Conservation (phyloP, 495 filamentous ascomycete species). For the Cryomyces minteri region DNA sequence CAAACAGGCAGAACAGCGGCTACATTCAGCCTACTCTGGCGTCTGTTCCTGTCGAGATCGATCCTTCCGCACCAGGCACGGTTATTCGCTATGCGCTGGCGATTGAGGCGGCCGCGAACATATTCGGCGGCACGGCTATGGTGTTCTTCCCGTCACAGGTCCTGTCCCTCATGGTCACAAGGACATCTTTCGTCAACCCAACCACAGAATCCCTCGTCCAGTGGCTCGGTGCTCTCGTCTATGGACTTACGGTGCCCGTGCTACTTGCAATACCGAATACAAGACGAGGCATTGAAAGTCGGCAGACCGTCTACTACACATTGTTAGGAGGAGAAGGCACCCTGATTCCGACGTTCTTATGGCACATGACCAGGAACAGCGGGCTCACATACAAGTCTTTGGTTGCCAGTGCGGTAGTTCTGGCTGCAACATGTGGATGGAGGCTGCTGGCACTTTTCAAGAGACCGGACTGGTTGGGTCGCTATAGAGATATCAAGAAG, state of each 20-base stretch:
- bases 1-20: too few species aligned
- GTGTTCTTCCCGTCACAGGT: constrained; percentile 3
- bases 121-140: constrained; percentile 1
- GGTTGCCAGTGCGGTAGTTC: neutral
- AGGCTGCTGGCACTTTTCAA: constrained; percentile 1
- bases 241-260: constrained; percentile 6
- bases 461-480: constrained; percentile 4
- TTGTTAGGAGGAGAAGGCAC: constrained; percentile 4
- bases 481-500: constrained; percentile 1
- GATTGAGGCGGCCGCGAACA: constrained; percentile 4
- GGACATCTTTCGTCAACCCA: constrained; percentile 6
- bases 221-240: constrained; percentile 3
- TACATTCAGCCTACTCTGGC: neutral
- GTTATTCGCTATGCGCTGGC: constrained; percentile 2
- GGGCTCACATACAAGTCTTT: constrained; percentile 4
- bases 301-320: constrained; percentile 4
- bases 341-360: constrained; percentile 1
- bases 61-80: constrained; percentile 3
- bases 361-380: constrained; percentile 1
- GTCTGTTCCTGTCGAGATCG: neutral
- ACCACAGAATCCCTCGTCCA: constrained; percentile 1
- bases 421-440: constrained; percentile 1
- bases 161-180: constrained; percentile 4
- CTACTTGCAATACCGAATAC: constrained; percentile 8
- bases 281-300: constrained; percentile 5